Conservation (phyloP, 2,329 filamentous ascomycete genomes). For the Cordyceps cicadae region DNA sequence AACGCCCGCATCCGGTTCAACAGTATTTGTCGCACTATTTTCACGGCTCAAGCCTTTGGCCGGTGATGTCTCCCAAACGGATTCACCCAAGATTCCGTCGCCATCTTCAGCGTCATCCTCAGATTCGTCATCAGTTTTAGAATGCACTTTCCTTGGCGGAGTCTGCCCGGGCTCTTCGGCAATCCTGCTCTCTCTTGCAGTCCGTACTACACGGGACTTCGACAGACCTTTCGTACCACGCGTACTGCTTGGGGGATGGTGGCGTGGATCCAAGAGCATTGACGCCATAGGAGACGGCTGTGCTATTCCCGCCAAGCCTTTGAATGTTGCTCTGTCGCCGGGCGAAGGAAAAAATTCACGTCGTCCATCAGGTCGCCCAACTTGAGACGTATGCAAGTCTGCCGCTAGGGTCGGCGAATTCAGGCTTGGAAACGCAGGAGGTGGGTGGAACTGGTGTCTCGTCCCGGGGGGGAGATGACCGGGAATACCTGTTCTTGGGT, state of each 20-base stretch:
- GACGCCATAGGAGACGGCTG: conserved; percentile 61
- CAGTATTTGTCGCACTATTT: conserved; percentile 38
- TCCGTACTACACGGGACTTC: conserved; percentile 35
- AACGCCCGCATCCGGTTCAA: conserved; percentile 45
- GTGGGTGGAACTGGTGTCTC: conserved; percentile 58
- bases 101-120: conserved; percentile 43
- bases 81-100: conserved; percentile 44
- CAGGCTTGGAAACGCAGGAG: conserved; percentile 64
- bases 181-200: conserved; percentile 41
- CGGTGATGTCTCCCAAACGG: conserved; percentile 51
- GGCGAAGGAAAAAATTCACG: neutral
- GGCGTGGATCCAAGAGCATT: conserved; percentile 65
- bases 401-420: conserved; percentile 52
- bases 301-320: conserved; percentile 28
- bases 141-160: conserved; percentile 35
- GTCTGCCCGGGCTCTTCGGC: conserved; percentile 49
- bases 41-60: conserved; percentile 43
- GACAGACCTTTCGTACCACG: conserved; percentile 39
- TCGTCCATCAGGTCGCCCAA: conserved; percentile 28
- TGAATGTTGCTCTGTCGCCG: conserved; percentile 2
- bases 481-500: conserved; percentile 59
- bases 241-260: conserved; percentile 53
- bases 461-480: conserved; percentile 49
- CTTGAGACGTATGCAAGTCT: conserved; percentile 45
- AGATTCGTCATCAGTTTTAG: conserved; percentile 49